Evolutionary conservation across 805 yeast species (phyloP).

Genomic region (Kodamaea sagamina): DNA sequence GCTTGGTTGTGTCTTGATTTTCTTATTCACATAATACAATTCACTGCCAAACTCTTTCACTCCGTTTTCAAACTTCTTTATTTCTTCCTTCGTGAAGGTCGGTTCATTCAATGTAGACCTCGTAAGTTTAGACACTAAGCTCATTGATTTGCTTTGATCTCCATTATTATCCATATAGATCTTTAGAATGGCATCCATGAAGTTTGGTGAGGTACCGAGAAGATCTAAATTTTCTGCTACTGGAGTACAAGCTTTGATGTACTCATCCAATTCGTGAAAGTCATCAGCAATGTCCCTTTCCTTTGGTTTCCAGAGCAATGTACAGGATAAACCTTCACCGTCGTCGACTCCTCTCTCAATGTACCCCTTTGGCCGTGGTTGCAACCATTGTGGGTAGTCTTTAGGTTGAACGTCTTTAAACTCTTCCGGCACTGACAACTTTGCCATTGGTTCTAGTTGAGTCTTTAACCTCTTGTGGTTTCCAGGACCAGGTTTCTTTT

Average conservation of each 20-base stretch:
- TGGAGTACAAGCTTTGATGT: constrained; percentile 54
- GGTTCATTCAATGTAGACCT: constrained; percentile 74
- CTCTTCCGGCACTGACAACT: constrained; percentile 50
- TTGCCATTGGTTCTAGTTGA: constrained; percentile 13
- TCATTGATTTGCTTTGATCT: constrained; percentile 51
- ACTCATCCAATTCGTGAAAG: constrained; percentile 50
- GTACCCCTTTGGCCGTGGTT: constrained; percentile 77
- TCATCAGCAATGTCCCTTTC: constrained; percentile 26
- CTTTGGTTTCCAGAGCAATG: constrained; percentile 66
- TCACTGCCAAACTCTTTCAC: constrained; percentile 76
- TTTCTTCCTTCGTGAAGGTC: constrained; percentile 63
- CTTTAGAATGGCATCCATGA: constrained; percentile 70
- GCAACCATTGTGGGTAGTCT: constrained; percentile 73
- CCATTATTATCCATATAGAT: constrained; percentile 54
- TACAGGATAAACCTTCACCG: constrained; percentile 50
- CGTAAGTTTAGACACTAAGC: constrained; percentile 48
- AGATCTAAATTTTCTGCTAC: constrained; percentile 59
- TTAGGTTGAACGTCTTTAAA: constrained; percentile 40
- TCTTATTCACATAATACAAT: constrained; percentile 67
- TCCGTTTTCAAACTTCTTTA: constrained; percentile 69
- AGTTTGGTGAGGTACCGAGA: constrained; percentile 71
- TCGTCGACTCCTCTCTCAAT: constrained; percentile 80
- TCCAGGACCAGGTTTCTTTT: constrained; percentile 13
- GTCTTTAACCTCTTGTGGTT: constrained; percentile 7
- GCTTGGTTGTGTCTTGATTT: constrained; percentile 70